These are phyloP conservation scores for Brassica rapa DNA, from an alignment of 345 rosid genomes.

Conservation along the genomic window DNA sequence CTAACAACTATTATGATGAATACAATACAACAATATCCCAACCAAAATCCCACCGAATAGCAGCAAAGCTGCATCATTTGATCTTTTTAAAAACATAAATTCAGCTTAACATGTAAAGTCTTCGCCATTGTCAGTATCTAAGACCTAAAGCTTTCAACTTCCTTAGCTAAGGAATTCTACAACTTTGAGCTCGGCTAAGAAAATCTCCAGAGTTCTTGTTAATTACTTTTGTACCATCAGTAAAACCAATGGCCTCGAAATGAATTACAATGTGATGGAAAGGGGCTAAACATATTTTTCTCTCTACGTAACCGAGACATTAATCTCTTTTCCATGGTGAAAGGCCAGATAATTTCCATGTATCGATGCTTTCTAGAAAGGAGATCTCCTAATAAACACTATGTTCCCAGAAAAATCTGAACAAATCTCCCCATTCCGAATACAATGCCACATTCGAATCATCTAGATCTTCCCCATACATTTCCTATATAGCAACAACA, in stretches of 20 bases:
- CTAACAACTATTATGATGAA: constrained; percentile 45
- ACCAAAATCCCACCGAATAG: constrained; percentile 11
- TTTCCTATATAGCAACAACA: neutral
- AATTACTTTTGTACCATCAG: neutral
- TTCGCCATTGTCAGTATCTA: neutral
- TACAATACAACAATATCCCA: neutral
- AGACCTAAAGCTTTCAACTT: neutral
- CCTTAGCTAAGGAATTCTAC: neutral
- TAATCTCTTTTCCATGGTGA: neutral
- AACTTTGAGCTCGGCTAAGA: neutral
- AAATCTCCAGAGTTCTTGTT: neutral
- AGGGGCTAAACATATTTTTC: neutral
- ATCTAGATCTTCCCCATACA: neutral
- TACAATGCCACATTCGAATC: neutral
- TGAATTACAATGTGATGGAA: neutral
- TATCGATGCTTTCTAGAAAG: neutral
- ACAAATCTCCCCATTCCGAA: neutral
- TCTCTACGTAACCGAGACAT: neutral
- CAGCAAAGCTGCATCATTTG: neutral
- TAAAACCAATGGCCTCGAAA: neutral
- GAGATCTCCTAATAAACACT: neutral
- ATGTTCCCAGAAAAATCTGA: neutral
- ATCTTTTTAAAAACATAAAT: too few relatives aligned
- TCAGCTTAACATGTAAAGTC: neutral
- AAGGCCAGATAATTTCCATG: neutral